A percentile compares a stretch with the other conserved stretches of the same genome.
Conservation (phyloP, 225 moss, liverwort and hornwort species). For the Rhytidiadelphus loreus region DNA sequence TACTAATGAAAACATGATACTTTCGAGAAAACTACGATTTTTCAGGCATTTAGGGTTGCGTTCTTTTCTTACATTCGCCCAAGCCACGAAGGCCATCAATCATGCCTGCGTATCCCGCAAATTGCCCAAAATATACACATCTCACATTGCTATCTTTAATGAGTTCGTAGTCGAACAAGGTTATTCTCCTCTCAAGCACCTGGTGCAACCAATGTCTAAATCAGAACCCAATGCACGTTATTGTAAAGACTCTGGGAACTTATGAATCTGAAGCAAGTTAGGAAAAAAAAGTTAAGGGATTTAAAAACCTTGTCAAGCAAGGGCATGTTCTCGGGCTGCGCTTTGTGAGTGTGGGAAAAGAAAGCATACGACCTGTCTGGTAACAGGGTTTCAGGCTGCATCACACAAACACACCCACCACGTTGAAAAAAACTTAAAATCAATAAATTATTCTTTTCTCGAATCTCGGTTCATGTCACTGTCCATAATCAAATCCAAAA, state of each 20-base stretch:
- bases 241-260: background rate
- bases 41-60: background rate
- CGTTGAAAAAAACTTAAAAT: background rate
- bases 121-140: slow-evolving; percentile 87
- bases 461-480: background rate
- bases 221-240: background rate
- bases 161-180: slow-evolving; percentile 90
- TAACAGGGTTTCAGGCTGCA: slow-evolving; percentile 54
- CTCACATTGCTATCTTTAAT: slow-evolving; percentile 64
- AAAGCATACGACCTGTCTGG: slow-evolving; percentile 67
- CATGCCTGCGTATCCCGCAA: slow-evolving; percentile 95
- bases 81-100: slow-evolving; percentile 85
- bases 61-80: slow-evolving; percentile 70
- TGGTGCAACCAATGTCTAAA: slow-evolving; percentile 1
- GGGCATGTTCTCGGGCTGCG: slow-evolving; percentile 80
- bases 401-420: background rate
- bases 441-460: background rate
- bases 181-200: slow-evolving; percentile 67
- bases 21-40: background rate
- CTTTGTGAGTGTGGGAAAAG: slow-evolving; percentile 94
- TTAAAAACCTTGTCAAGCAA: slow-evolving; percentile 67
- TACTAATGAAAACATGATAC: background rate
- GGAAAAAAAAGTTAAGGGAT: background rate
- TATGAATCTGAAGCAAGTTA: background rate
- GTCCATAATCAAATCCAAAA: background rate